A percentile compares a stretch with the other conserved stretches of the same genome.
These are phyloP conservation scores for Hypoxylon sp. DNA, from an alignment of 2,329 filamentous ascomycete genomes.

Conservation along the genomic window DNA sequence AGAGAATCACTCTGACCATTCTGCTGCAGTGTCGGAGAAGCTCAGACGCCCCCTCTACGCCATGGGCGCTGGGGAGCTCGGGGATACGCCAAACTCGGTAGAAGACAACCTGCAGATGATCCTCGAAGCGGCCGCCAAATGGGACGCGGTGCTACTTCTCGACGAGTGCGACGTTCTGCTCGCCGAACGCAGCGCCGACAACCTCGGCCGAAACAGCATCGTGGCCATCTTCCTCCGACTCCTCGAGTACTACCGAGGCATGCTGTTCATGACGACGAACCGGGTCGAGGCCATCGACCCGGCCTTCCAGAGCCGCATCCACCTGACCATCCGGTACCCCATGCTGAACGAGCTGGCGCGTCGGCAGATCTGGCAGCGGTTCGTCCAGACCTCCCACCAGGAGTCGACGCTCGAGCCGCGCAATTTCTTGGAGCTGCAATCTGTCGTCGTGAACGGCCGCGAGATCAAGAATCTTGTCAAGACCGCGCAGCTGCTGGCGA, in stretches of 20 bases:
- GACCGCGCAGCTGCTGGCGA: slow-evolving; percentile 43
- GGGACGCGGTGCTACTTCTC: slow-evolving; percentile 49
- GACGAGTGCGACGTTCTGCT: slow-evolving; percentile 47
- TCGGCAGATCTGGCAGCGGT: slow-evolving; percentile 36
- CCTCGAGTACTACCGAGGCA: slow-evolving; percentile 38
- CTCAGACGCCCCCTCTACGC: slow-evolving; percentile 47
- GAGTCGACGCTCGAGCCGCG: slow-evolving; percentile 27
- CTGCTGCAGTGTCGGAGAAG: slow-evolving; percentile 46
- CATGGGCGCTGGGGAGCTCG: slow-evolving; percentile 45
- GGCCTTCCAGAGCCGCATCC: slow-evolving; percentile 40
- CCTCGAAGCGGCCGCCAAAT: slow-evolving; percentile 53
- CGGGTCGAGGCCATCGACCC: slow-evolving; percentile 38
- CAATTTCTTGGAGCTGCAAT: slow-evolving; percentile 31
- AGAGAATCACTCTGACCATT: neutral
- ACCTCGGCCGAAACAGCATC: slow-evolving; percentile 37
- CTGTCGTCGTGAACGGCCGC: slow-evolving; percentile 41
- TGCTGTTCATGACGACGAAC: slow-evolving; percentile 41
- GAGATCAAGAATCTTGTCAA: slow-evolving; percentile 46
- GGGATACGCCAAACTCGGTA: slow-evolving; percentile 38
- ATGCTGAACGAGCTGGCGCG: slow-evolving; percentile 21
- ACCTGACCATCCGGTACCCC: slow-evolving; percentile 37
- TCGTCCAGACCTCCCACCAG: slow-evolving; percentile 26
- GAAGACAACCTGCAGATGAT: slow-evolving; percentile 41
- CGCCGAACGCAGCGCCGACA: slow-evolving; percentile 46
- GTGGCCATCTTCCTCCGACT: slow-evolving; percentile 40